These are phyloP conservation scores for Pelargonium australe DNA, from an alignment of 441 rosid species.

Conservation along the genomic window DNA sequence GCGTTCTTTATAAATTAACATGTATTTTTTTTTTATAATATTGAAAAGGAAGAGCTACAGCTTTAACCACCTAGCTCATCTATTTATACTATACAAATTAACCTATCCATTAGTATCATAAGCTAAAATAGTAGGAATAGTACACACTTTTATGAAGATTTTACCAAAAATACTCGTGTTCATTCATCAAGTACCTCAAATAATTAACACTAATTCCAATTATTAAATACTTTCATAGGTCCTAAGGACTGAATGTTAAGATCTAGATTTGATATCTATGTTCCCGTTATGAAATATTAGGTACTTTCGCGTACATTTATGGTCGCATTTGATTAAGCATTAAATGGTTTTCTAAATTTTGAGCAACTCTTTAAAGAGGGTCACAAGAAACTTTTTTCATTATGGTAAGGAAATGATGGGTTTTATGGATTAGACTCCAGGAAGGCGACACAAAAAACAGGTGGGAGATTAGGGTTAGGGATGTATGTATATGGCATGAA, in stretches of 20 bases:
- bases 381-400: neutral
- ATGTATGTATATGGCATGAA: neutral
- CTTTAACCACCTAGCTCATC: neutral
- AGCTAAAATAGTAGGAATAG: neutral
- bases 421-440: neutral
- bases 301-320: no score
- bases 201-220: no score
- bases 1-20: no score
- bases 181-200: neutral
- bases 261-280: no score
- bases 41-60: neutral
- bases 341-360: no score
- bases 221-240: no score
- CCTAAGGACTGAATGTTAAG: no score
- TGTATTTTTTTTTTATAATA: no score
- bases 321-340: no score
- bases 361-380: no score
- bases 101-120: neutral
- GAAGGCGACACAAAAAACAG: constrained; percentile 20
- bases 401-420: neutral
- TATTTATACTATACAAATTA: neutral
- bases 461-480: neutral
- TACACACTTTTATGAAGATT: neutral
- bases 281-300: no score
- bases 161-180: neutral